These are phyloP conservation scores for Punica granatum DNA, from an alignment of 345 rosid genomes.

Conservation along the genomic window DNA sequence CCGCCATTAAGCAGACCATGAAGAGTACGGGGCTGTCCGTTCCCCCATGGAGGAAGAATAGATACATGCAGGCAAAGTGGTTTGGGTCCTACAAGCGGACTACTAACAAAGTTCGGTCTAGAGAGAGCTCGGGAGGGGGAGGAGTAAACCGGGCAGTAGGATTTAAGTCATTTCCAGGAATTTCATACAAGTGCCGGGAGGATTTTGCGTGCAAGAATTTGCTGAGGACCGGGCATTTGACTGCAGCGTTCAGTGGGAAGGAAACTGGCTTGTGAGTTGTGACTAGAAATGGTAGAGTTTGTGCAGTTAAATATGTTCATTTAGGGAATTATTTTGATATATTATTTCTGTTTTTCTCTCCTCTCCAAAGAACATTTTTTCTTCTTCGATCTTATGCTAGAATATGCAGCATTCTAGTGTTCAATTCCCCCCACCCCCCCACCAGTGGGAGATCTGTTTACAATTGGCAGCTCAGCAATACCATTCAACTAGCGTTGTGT, in stretches of 20 bases:
- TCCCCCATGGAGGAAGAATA: slow-evolving; percentile 83
- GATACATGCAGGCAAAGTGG: slow-evolving; percentile 85
- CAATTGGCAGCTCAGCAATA: too few relatives aligned
- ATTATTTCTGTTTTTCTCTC: too few relatives aligned
- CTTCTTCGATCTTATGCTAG: too few relatives aligned
- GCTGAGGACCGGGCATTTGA: not conserved
- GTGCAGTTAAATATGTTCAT: too few relatives aligned
- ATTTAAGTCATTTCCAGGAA: not conserved
- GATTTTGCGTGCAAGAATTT: not conserved
- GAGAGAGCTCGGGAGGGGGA: not conserved
- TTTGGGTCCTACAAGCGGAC: slow-evolving; percentile 60
- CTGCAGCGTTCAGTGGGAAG: not conserved
- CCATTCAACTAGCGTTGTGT: too few relatives aligned
- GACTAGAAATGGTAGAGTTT: not conserved
- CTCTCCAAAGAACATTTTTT: too few relatives aligned
- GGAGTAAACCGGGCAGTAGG: not conserved
- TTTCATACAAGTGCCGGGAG: not conserved
- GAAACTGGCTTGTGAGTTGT: not conserved
- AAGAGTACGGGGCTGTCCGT: slow-evolving; percentile 30
- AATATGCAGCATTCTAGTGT: too few relatives aligned
- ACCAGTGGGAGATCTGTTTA: too few relatives aligned
- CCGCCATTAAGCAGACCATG: slow-evolving; percentile 49
- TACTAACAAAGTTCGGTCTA: not conserved
- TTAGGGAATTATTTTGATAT: too few relatives aligned
- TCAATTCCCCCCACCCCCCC: too few relatives aligned